Conservation (phyloP, 2,329 filamentous ascomycete species). For the Rhynchosporium secalis region DNA sequence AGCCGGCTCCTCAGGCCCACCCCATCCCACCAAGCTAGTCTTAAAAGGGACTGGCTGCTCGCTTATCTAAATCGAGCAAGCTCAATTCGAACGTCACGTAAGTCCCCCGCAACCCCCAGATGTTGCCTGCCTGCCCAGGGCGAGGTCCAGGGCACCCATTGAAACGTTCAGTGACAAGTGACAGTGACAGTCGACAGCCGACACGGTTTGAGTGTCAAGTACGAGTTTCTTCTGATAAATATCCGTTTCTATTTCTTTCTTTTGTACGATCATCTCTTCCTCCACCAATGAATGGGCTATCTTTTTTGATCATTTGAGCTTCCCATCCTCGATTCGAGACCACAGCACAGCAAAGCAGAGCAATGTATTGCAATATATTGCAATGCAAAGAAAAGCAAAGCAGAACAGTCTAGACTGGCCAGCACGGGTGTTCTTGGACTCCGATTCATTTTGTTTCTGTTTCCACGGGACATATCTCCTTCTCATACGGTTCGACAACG, state of each 20-base stretch:
- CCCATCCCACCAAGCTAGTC: neutral
- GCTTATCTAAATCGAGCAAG: constrained; percentile 5
- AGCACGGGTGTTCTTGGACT: neutral
- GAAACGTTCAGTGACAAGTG: neutral
- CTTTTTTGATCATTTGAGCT: no score
- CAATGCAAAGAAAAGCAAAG: no score
- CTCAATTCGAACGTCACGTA: constrained; percentile 1
- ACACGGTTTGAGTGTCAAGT: neutral
- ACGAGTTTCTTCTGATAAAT: neutral
- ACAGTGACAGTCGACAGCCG: neutral
- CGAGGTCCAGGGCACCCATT: no score
- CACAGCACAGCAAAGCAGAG: neutral
- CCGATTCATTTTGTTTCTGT: neutral
- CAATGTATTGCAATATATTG: no score
- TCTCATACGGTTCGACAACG: no score
- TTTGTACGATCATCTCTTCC: neutral
- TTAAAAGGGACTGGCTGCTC: neutral
- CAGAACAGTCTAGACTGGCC: no score
- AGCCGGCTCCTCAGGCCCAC: neutral
- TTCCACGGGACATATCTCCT: no score
- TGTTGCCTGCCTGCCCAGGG: no score
- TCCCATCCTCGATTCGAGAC: neutral
- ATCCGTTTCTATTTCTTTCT: neutral
- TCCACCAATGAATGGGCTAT: neutral
- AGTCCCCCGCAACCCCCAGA: neutral